A percentile compares a stretch with the other conserved stretches of the same genome.
Evolutionary conservation across 208 protist species (phyloP).

Genomic region (Trypanosoma vivax): DNA sequence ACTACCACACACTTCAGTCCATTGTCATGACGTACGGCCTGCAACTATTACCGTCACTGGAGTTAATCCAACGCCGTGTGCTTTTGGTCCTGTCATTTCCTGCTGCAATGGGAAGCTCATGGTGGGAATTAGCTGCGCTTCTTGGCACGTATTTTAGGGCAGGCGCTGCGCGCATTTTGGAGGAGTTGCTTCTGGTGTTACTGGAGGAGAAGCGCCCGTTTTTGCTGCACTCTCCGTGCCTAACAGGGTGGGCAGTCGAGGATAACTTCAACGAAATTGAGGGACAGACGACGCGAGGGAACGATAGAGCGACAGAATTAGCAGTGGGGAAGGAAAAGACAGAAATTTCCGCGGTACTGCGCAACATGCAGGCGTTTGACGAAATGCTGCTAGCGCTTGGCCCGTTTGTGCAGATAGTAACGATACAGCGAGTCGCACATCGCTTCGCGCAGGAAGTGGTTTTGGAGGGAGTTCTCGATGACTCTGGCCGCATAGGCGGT

Average conservation of each 20-base stretch:
- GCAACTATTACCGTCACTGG: constrained; percentile 50
- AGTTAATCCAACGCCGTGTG: constrained; percentile 40
- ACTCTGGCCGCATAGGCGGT: neutral
- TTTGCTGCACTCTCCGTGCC: constrained; percentile 35
- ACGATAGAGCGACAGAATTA: neutral
- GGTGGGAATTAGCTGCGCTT: constrained; percentile 49
- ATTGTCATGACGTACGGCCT: constrained; percentile 29
- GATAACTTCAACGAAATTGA: neutral
- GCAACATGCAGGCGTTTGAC: constrained; percentile 38
- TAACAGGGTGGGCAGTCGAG: constrained; percentile 10
- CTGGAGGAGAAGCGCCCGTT: constrained; percentile 36
- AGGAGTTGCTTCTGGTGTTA: constrained; percentile 43
- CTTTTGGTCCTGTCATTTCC: constrained; percentile 40
- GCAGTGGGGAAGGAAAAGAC: neutral
- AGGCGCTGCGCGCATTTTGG: constrained; percentile 34
- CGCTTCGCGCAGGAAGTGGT: constrained; percentile 55
- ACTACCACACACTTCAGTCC: constrained; percentile 28
- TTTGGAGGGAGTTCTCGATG: constrained; percentile 31
- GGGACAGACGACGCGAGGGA: neutral
- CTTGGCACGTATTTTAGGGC: constrained; percentile 49
- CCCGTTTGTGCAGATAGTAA: constrained; percentile 23
- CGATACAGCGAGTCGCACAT: constrained; percentile 41
- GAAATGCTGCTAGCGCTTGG: constrained; percentile 38
- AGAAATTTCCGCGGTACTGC: constrained; percentile 7
- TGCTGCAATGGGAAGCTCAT: constrained; percentile 20